Base-by-base conservation (phyloP, 129 eudicot genomes). In the Artemisia annua region DNA sequence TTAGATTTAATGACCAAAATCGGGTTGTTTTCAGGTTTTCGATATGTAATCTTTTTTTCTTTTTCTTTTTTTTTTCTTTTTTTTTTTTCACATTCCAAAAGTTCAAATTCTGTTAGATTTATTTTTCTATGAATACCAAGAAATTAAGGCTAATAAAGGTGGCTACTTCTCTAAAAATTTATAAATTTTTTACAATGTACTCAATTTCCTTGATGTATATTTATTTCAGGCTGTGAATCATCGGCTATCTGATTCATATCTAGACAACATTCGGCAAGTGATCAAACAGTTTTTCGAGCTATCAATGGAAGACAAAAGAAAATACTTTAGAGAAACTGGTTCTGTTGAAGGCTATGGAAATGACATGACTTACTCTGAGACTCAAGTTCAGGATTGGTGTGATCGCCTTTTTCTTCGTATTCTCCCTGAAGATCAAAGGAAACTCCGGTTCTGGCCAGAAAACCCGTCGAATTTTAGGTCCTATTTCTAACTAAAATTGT, bases 321-420 rank as follows among this genome's bases (percentile, higher is more conserved):
- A 82, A 67, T 81, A 76, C 64, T 83, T 81, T 7, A 86, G 81
- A 78, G 57, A 84, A 82, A 48, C 75, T 44, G 84, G 81, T 72
- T 66, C 77, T 3, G 83, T 82, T 58, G 83, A 87, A 75, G 92
- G 96, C 7, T 89, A 86, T 80, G 96, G 90, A 48, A 85, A 81
- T 57, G 91, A 86, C 44, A 83, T 86, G 59, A 76, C 79, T 16
- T 82, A 78, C 28, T 76, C 77, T 65, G 83, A 85, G 67, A 83
- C 79, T 17, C 87, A 84, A 69, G 67, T 81, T n/a, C 92, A 85
- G 44, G 91, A 90, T 77, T 90, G 97, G 97, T 82, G 82, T 0
- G 97, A 90, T 76, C 85, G 97, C 18, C 68, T 87, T n/a, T 77
- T 71, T 51, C 88, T 87, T 59, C 52, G 61, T 8, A 60, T 81